Evolutionary conservation across 441 rosid genomes (phyloP), one percentile per base, ranked within the genome.

Genomic region (Melastoma candidum): DNA sequence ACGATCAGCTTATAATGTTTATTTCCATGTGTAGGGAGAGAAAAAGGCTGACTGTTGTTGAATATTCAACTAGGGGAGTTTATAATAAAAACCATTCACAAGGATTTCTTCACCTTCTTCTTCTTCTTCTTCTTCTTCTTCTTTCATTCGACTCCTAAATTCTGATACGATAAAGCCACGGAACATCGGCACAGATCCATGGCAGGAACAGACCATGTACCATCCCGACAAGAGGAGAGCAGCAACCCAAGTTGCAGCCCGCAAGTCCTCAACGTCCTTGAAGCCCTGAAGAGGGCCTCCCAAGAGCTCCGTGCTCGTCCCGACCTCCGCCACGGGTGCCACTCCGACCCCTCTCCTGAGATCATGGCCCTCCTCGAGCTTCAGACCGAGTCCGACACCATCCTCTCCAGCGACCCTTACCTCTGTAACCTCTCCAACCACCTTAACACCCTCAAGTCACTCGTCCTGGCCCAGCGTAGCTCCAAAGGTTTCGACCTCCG

Each of bases 221-320:
- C 68, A 78, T 39, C 54, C 47, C 65, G 10, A 56, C 59, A 1
- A 44, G 57, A 8, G 67, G 49, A 27, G 69, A 36, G 8, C 62
- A 24, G 66, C 63, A 2, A 56, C 54, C 9, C 70, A 72, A 2
- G 63, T 36, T 36, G 6, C 41, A 36, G 8, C 41, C 41, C 41
- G 8, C 41, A 61, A 26, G 69, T 77, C 24, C 63, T 79, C 27
- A 60, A 63, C 44, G 84, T 81, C 27, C 66, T 81, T 1, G 79
- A 84, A 72, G 92, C 87, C 61, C 69, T 84, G 0, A 81, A 75
- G 68, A 74, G 74, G 67, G 87, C 85, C 2, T 77, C 85, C 3
- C 82, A 69, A n/a, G 79, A 79, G 17, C 60, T 84, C 26, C 87
- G 69, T 50, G 47, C 68, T 13, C 66, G 67, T 63, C 80, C 81